phyloP scores from a whole-genome alignment of 2,329 filamentous ascomycete genomes.

The Scolecobasidium constrictum region DNA sequence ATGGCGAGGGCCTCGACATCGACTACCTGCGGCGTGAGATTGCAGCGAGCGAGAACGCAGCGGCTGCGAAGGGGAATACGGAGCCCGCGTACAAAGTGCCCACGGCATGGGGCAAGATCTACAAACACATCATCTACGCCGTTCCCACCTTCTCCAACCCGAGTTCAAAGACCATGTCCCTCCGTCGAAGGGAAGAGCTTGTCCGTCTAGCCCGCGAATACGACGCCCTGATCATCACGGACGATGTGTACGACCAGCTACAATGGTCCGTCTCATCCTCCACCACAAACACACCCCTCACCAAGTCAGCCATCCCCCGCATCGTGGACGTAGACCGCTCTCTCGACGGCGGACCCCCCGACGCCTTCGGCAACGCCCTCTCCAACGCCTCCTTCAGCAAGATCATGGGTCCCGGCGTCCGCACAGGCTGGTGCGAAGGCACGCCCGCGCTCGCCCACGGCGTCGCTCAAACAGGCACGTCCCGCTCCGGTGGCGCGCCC shows the following conservation, averaged over 20 bases:
- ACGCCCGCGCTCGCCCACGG: slow-evolving; percentile 50
- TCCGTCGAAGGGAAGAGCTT: slow-evolving; percentile 54
- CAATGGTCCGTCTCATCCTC: slow-evolving; percentile 51
- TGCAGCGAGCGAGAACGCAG: slow-evolving; percentile 36
- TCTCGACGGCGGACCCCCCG: slow-evolving; percentile 47
- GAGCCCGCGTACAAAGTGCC: slow-evolving; percentile 1
- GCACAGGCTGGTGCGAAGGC: slow-evolving; percentile 79
- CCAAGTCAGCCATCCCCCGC: slow-evolving; percentile 49
- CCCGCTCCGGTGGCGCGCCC: slow-evolving; percentile 47
- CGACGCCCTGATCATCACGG: slow-evolving; percentile 73
- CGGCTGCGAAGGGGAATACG: not conserved
- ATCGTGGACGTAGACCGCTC: slow-evolving; percentile 68
- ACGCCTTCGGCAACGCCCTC: slow-evolving; percentile 66
- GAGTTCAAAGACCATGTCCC: slow-evolving; percentile 69
- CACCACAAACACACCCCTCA: slow-evolving; percentile 14
- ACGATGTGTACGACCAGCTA: slow-evolving; percentile 92
- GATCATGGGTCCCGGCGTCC: slow-evolving; percentile 66
- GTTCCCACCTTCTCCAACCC: slow-evolving; percentile 88
- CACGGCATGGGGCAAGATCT: slow-evolving; percentile 26
- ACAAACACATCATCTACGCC: slow-evolving; percentile 77
- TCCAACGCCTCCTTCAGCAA: slow-evolving; percentile 91
- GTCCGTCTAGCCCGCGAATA: slow-evolving; percentile 66
- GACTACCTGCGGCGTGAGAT: slow-evolving; percentile 44
- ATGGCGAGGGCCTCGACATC: slow-evolving; percentile 66
- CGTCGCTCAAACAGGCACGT: slow-evolving; percentile 49